These are phyloP conservation scores for Penicillium bovifimosum DNA, from an alignment of 495 filamentous ascomycete species.

Conservation along the genomic window DNA sequence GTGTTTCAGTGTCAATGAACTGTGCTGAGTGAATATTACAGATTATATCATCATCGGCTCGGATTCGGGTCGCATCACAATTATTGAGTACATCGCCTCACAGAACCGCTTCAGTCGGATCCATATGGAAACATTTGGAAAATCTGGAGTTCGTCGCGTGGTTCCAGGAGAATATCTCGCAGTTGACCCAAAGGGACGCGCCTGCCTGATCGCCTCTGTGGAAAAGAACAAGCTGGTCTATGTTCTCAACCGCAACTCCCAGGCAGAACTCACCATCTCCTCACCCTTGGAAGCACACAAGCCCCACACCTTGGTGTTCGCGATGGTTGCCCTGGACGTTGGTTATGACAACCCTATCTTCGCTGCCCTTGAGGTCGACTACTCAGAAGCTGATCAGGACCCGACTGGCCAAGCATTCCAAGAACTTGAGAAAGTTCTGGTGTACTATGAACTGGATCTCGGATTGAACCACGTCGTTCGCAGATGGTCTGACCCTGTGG, in stretches of 20 bases:
- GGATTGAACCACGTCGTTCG: slow-evolving; percentile 95
- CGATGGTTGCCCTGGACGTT: slow-evolving; percentile 79
- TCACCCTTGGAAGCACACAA: slow-evolving; percentile 97
- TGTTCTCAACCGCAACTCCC: slow-evolving; percentile 90
- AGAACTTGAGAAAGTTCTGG: slow-evolving; percentile 80
- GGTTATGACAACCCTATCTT: slow-evolving; percentile 97
- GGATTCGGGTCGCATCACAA: slow-evolving; percentile 90
- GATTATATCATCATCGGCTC: slow-evolving; percentile 95
- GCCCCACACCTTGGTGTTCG: slow-evolving; percentile 86
- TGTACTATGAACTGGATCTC: slow-evolving; percentile 96
- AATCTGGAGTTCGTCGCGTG: slow-evolving; percentile 90
- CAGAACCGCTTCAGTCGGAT: slow-evolving; percentile 85
- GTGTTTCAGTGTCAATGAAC: slow-evolving; percentile 27
- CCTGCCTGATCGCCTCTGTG: slow-evolving; percentile 85
- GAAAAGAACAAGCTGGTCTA: slow-evolving; percentile 99
- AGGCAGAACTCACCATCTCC: slow-evolving; percentile 92
- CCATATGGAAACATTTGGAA: slow-evolving; percentile 95
- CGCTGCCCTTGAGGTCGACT: slow-evolving; percentile 89
- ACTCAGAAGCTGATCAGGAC: slow-evolving; percentile 86
- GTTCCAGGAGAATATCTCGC: slow-evolving; percentile 94
- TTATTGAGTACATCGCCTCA: slow-evolving; percentile 84
- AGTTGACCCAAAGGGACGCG: slow-evolving; percentile 89
- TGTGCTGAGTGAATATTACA: slow-evolving; percentile 58
- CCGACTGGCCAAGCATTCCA: slow-evolving; percentile 75
- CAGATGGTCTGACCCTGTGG: slow-evolving; percentile 91